Conservation (phyloP, 495 filamentous ascomycete genomes). For the Corynascus novoguineensis region DNA sequence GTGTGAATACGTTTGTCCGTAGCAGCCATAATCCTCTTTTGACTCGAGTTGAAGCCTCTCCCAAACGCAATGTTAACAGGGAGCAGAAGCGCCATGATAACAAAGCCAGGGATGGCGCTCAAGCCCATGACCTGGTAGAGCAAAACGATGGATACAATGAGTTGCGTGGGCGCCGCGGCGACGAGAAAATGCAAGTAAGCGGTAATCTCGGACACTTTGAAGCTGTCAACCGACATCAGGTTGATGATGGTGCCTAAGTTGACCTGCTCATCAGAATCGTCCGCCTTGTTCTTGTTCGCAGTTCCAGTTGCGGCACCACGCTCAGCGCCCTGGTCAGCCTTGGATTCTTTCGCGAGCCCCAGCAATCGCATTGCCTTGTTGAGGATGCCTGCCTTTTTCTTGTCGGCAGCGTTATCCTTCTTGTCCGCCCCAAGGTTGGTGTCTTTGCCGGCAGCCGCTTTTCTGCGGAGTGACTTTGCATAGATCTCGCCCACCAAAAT, state of each 20-base stretch:
- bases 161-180: slow-evolving; percentile 77
- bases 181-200: slow-evolving; percentile 89
- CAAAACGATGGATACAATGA: slow-evolving; percentile 62
- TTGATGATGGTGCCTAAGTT: slow-evolving; percentile 97
- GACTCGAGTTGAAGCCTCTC: slow-evolving; percentile 71
- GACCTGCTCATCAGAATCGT: slow-evolving; percentile 61
- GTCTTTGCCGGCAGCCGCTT: slow-evolving; percentile 73
- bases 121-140: slow-evolving; percentile 86
- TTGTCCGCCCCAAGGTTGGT: slow-evolving; percentile 54
- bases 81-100: slow-evolving; percentile 82
- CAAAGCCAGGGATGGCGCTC: slow-evolving; percentile 89
- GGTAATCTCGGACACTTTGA: slow-evolving; percentile 91
- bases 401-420: slow-evolving; percentile 35
- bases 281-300: slow-evolving; percentile 35
- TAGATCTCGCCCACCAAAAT: slow-evolving; percentile 98
- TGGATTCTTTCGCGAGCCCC: slow-evolving; percentile 53
- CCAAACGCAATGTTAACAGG: slow-evolving; percentile 87
- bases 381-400: slow-evolving; percentile 44
- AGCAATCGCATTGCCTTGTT: slow-evolving; percentile 47
- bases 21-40: slow-evolving; percentile 86
- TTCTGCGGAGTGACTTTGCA: slow-evolving; percentile 89
- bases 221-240: slow-evolving; percentile 97
- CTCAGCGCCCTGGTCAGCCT: slow-evolving; percentile 15
- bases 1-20: slow-evolving; percentile 95
- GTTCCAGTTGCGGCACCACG: slow-evolving; percentile 31